A percentile compares a stretch with the other conserved stretches of the same genome.
Conservation (phyloP, 176 grass and related monocot genomes). For the Poa pratensis region DNA sequence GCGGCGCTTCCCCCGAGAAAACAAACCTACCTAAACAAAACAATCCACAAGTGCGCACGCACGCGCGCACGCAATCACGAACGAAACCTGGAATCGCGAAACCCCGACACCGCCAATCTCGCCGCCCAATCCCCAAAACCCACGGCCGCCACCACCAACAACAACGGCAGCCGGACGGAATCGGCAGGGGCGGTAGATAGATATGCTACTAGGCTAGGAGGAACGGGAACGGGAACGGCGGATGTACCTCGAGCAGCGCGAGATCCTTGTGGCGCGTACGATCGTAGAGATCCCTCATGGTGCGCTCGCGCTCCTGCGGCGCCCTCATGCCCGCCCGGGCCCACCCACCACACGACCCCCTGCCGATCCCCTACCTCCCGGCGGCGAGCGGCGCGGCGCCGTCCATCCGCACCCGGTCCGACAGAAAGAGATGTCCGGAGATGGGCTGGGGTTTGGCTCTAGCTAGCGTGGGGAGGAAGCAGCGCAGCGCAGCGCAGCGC, state of each 20-base stretch:
- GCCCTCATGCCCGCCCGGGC: constrained; percentile 46
- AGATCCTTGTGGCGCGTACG: constrained; percentile 43
- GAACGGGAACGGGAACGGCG: background rate
- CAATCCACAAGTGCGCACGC: constrained; percentile 19
- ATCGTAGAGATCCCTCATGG: constrained; percentile 68
- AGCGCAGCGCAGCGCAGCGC: background rate
- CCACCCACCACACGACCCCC: constrained; percentile 13
- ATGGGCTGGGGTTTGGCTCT: constrained; percentile 2
- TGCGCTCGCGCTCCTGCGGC: constrained; percentile 52
- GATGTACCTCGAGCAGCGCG: constrained; percentile 41
- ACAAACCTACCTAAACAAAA: background rate
- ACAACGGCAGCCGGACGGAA: background rate
- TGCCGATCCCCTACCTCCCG: constrained; percentile 52
- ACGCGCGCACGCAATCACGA: background rate
- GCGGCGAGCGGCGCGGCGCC: constrained; percentile 14
- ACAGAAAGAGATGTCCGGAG: background rate
- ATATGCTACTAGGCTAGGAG: background rate
- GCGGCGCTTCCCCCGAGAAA: background rate
- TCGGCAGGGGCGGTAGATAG: background rate
- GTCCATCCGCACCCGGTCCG: constrained; percentile 19
- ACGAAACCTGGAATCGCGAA: constrained; percentile 20
- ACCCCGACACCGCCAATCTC: background rate
- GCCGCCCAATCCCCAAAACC: background rate
- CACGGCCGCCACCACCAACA: background rate
- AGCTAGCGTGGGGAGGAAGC: constrained; percentile 52